A percentile compares a stretch with the other conserved stretches of the same genome.
These are phyloP conservation scores for Beauveria asiatica DNA, from an alignment of 2,329 filamentous ascomycete species.

Conservation along the genomic window DNA sequence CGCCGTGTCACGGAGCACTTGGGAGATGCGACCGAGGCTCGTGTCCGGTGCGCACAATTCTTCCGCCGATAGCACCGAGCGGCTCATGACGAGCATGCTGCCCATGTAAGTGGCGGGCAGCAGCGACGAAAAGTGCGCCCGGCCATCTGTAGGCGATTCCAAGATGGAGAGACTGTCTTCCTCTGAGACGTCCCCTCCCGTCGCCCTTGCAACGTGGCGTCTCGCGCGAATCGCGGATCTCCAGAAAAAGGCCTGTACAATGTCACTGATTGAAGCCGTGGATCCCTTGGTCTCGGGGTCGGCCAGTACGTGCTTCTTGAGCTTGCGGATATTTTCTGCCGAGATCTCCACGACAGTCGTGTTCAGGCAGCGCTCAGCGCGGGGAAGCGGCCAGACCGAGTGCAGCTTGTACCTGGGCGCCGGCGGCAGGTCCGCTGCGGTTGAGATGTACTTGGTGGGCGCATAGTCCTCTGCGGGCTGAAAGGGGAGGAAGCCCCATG, in stretches of 20 bases:
- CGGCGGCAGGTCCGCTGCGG: conserved; percentile 13
- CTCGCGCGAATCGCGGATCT: conserved; percentile 26
- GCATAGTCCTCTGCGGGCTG: conserved; percentile 10
- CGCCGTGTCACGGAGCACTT: conserved; percentile 18
- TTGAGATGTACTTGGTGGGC: not conserved
- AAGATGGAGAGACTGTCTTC: conserved; percentile 23
- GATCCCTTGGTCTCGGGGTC: conserved; percentile 19
- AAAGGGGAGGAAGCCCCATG: conserved; percentile 21
- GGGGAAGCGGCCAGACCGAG: conserved; percentile 22
- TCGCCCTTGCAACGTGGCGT: conserved; percentile 22
- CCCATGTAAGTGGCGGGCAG: conserved; percentile 23
- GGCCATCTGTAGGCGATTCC: conserved; percentile 25
- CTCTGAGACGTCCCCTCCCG: conserved; percentile 11
- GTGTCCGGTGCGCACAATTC: conserved; percentile 21
- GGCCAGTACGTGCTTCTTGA: conserved; percentile 22
- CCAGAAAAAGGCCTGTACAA: conserved; percentile 33
- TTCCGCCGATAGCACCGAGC: conserved; percentile 17
- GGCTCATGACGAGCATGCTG: conserved; percentile 21
- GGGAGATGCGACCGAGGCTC: conserved; percentile 19
- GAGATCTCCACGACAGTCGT: conserved; percentile 26
- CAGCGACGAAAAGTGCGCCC: conserved; percentile 21
- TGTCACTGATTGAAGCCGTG: conserved; percentile 26
- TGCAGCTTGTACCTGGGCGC: conserved; percentile 20
- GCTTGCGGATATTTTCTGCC: conserved; percentile 19
- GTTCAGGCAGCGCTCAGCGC: conserved; percentile 19